These are phyloP conservation scores for Ceratocystis variospora DNA, from an alignment of 2,329 filamentous ascomycete species.

Conservation along the genomic window DNA sequence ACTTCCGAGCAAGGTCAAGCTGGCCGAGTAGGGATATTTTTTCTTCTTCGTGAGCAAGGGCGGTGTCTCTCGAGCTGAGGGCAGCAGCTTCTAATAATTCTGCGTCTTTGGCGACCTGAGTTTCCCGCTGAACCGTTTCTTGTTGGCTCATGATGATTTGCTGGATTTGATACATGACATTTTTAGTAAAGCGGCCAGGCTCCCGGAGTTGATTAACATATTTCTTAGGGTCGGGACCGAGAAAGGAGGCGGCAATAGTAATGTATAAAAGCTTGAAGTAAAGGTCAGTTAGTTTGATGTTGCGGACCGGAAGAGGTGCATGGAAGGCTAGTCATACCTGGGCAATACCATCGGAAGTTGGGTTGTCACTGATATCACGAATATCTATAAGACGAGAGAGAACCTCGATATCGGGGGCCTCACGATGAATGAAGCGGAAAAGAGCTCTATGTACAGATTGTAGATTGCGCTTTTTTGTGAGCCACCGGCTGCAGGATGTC, in stretches of 20 bases:
- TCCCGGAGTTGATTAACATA: constrained; percentile 37
- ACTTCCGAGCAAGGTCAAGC: constrained; percentile 41
- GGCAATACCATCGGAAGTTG: constrained; percentile 39
- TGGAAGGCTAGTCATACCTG: constrained; percentile 30
- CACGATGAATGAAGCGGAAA: constrained; percentile 40
- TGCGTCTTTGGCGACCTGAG: constrained; percentile 22
- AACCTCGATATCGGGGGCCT: constrained; percentile 38
- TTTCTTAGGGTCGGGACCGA: constrained; percentile 41
- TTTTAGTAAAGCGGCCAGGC: constrained; percentile 27
- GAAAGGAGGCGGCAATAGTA: constrained; percentile 46
- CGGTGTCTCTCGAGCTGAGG: constrained; percentile 37
- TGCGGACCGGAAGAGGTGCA: background rate
- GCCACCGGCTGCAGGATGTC: constrained; percentile 30
- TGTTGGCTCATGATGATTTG: constrained; percentile 33
- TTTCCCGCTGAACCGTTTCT: constrained; percentile 22
- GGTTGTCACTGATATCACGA: constrained; percentile 43
- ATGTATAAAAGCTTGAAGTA: constrained; percentile 42
- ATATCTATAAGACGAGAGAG: constrained; percentile 42
- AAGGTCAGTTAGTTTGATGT: constrained; percentile 8
- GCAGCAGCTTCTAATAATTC: constrained; percentile 26
- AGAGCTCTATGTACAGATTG: constrained; percentile 42
- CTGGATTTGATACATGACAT: constrained; percentile 34
- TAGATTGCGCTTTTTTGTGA: constrained; percentile 38
- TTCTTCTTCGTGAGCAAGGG: constrained; percentile 43
- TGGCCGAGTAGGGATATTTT: constrained; percentile 38